These are phyloP conservation scores for Auricularia sp. DNA, from an alignment of 768 basidiomycete species.

Conservation along the genomic window DNA sequence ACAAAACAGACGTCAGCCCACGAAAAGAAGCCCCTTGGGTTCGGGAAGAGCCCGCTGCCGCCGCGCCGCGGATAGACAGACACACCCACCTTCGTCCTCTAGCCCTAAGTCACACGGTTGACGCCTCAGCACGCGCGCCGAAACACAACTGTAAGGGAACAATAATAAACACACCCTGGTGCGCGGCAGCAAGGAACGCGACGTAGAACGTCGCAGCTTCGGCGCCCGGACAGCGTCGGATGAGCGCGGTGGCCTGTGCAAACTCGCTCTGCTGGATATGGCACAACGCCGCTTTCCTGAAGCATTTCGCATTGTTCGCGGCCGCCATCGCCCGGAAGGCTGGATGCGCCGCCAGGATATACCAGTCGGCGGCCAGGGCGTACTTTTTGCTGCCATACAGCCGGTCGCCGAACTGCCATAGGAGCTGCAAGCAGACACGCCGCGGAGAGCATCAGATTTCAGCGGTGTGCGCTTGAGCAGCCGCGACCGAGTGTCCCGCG, in stretches of 20 bases:
- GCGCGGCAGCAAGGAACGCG: constrained; percentile 57
- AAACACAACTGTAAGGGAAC: neutral
- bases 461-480: too few species aligned
- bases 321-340: constrained; percentile 48
- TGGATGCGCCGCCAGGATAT: constrained; percentile 55
- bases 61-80: neutral
- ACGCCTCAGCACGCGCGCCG: neutral
- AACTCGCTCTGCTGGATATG: constrained; percentile 71
- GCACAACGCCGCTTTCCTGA: constrained; percentile 77
- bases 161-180: constrained; percentile 53
- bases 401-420: constrained; percentile 81
- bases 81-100: constrained; percentile 52
- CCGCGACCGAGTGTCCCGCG: too few species aligned
- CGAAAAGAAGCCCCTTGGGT: neutral
- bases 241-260: constrained; percentile 54
- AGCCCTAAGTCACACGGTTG: neutral
- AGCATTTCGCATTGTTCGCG: constrained; percentile 54
- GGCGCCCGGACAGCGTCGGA: constrained; percentile 59
- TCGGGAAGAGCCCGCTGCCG: neutral
- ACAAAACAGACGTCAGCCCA: constrained; percentile 17
- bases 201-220: constrained; percentile 77
- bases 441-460: neutral
- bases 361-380: constrained; percentile 76
- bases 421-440: constrained; percentile 34
- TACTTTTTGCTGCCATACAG: constrained; percentile 66